phyloP scores from a whole-genome alignment of 352 stramenopile genomes.

The Thraustochytrium sp. region DNA sequence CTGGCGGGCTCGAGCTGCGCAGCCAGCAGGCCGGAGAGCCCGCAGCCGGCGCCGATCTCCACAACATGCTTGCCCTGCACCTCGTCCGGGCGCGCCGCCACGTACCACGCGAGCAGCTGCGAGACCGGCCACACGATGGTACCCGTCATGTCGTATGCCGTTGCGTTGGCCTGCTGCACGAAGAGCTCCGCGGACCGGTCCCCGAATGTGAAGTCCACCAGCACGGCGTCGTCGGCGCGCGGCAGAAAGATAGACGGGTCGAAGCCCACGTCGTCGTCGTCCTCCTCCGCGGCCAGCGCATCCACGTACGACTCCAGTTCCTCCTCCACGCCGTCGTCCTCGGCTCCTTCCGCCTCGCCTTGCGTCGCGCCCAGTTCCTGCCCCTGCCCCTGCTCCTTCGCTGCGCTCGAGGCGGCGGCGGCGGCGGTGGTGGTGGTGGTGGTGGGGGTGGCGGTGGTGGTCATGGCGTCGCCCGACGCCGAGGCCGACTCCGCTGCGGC shows the following conservation, averaged over 20 bases:
- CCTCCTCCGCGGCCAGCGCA: not conserved
- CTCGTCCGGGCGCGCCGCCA: not conserved
- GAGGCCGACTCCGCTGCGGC: too few relatives aligned
- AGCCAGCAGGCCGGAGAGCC: not conserved
- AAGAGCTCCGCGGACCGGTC: not conserved
- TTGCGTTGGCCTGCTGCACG: not conserved
- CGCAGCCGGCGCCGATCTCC: slow-evolving; percentile 30
- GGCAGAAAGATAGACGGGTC: not conserved
- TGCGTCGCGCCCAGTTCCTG: too few relatives aligned
- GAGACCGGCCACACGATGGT: slow-evolving; percentile 34
- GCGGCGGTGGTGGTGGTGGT: too few relatives aligned
- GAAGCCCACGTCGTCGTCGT: not conserved
- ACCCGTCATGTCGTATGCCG: slow-evolving; percentile 3
- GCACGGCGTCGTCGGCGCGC: not conserved
- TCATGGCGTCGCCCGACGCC: too few relatives aligned
- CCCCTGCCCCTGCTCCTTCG: too few relatives aligned
- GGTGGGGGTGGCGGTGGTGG: too few relatives aligned
- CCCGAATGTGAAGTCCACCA: not conserved
- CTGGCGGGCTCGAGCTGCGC: not conserved
- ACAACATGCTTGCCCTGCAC: not conserved
- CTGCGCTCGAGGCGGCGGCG: too few relatives aligned
- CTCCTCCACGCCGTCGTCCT: not conserved
- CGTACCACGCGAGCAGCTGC: slow-evolving; percentile 19
- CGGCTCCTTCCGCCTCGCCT: too few relatives aligned
- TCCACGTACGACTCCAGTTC: too few relatives aligned